Percentiles rank a stretch among this genome's conserved stretches.
Conservation (phyloP, 106 monocot species). For the Acanthochlamys bracteata region DNA sequence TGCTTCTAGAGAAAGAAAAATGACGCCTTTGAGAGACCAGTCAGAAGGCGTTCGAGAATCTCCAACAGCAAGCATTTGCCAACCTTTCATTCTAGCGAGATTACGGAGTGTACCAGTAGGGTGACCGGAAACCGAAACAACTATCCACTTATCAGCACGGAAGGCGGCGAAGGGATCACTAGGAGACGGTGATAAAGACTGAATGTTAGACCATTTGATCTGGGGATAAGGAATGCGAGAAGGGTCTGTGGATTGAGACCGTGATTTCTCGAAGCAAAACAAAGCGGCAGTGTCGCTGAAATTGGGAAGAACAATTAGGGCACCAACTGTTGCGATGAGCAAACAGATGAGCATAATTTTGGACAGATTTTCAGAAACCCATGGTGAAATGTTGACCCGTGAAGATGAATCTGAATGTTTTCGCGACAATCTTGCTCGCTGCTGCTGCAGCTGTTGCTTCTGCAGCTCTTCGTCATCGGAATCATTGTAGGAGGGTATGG, state of each 20-base stretch:
- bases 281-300: slow-evolving; percentile 40
- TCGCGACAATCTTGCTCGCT: too few species aligned
- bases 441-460: too few species aligned
- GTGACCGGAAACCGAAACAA: slow-evolving; percentile 38
- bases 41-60: slow-evolving; percentile 52
- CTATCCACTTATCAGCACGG: slow-evolving; percentile 66
- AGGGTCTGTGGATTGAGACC: slow-evolving; percentile 8
- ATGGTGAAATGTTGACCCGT: slow-evolving; percentile 9
- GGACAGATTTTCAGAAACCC: slow-evolving; percentile 48
- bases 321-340: slow-evolving; percentile 38
- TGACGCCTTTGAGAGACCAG: slow-evolving; percentile 75
- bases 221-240: slow-evolving; percentile 28
- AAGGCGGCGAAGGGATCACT: slow-evolving; percentile 47
- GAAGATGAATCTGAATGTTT: too few species aligned
- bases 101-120: slow-evolving; percentile 31
- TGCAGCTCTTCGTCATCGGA: too few species aligned
- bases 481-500: too few species aligned
- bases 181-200: slow-evolving; percentile 26
- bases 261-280: slow-evolving; percentile 45
- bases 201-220: slow-evolving; percentile 33
- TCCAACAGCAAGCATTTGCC: slow-evolving; percentile 82
- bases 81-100: slow-evolving; percentile 51
- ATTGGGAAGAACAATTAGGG: slow-evolving; percentile 45
- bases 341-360: slow-evolving; percentile 31
- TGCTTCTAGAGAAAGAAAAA: slow-evolving; percentile 70